Conservation (phyloP, 352 stramenopile genomes). For the Phytophthora hibernalis region DNA sequence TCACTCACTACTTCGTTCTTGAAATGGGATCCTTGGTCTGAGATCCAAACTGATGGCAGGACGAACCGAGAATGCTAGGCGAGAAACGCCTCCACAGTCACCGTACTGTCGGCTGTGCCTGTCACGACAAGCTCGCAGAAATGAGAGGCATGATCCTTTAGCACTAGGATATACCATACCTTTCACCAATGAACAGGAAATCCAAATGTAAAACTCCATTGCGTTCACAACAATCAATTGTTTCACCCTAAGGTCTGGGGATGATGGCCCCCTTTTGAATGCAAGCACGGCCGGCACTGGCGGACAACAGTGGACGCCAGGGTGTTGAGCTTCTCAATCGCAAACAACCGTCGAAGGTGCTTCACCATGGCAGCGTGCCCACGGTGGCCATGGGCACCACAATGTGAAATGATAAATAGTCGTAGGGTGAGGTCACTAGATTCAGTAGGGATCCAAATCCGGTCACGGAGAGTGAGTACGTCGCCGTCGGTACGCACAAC, state of each 20-base stretch:
- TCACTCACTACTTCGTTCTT: slow-evolving; percentile 7
- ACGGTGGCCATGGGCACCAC: slow-evolving; percentile 1
- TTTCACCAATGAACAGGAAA: slow-evolving; percentile 8
- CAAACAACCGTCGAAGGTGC: slow-evolving; percentile 9
- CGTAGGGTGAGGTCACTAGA: slow-evolving; percentile 1
- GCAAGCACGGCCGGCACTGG: slow-evolving; percentile 8
- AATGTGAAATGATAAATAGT: slow-evolving; percentile 15
- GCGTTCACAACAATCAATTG: slow-evolving; percentile 1
- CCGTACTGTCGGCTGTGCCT: too few relatives aligned
- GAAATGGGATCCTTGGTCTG: slow-evolving; percentile 19
- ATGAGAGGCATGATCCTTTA: background rate
- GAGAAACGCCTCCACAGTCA: slow-evolving; percentile 18
- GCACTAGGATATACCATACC: slow-evolving; percentile 1
- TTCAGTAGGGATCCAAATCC: too few relatives aligned
- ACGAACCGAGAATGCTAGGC: slow-evolving; percentile 32
- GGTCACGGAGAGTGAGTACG: too few relatives aligned
- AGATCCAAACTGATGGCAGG: slow-evolving; percentile 25
- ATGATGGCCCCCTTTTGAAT: slow-evolving; percentile 12
- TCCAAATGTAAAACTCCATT: slow-evolving; percentile 10
- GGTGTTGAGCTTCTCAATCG: background rate
- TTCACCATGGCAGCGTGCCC: slow-evolving; percentile 2
- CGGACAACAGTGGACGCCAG: too few relatives aligned
- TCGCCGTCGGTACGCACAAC: background rate
- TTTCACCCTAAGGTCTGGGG: slow-evolving; percentile 14
- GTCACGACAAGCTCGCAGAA: too few relatives aligned